Conservation (phyloP, 352 stramenopile species). For the Phytophthora ramorum region DNA sequence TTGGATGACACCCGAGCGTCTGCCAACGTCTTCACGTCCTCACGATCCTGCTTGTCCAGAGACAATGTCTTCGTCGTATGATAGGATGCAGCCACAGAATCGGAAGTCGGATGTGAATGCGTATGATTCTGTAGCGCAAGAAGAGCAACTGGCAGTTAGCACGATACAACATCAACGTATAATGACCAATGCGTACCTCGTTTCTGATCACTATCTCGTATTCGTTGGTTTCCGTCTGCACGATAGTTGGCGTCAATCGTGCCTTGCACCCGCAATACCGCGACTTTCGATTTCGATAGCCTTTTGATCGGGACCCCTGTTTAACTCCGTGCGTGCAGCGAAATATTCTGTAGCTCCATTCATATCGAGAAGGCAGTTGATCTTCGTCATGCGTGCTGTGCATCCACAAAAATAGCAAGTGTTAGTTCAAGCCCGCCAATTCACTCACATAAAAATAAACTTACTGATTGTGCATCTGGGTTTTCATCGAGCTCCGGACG, state of each 20-base stretch:
- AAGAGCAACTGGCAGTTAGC: background rate
- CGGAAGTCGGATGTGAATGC: background rate
- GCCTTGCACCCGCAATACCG: background rate
- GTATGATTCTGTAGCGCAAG: background rate
- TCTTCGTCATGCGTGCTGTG: background rate
- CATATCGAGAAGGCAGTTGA: background rate
- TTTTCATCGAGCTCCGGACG: background rate
- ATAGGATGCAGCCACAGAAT: background rate
- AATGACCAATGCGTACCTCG: background rate
- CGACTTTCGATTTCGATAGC: background rate
- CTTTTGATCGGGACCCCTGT: background rate
- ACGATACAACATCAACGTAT: background rate
- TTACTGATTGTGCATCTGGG: background rate
- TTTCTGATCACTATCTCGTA: conserved; percentile 1
- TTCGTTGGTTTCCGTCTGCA: background rate
- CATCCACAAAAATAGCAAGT: background rate
- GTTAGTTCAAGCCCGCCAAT: background rate
- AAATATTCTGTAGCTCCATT: background rate
- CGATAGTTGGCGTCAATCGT: background rate
- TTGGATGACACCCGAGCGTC: too few species aligned
- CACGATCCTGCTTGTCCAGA: background rate
- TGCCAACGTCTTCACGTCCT: background rate
- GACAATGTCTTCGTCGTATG: background rate
- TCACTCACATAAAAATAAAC: background rate
- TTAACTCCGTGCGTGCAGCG: background rate